These are phyloP conservation scores for Coniochaeta prunicola DNA, from an alignment of 2,329 filamentous ascomycete genomes.

Conservation along the genomic window DNA sequence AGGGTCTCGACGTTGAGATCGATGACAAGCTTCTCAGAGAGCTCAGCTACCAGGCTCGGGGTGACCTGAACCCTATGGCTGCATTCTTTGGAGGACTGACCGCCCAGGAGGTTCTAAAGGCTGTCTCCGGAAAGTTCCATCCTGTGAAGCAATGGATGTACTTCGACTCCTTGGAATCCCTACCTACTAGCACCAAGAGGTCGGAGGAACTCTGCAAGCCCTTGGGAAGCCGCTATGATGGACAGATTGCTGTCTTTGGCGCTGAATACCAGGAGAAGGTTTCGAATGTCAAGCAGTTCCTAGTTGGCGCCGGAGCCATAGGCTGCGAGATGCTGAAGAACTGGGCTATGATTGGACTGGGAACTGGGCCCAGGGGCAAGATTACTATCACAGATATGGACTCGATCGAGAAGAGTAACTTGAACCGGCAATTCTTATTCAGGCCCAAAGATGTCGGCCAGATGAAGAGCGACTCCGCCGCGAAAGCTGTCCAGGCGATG, in stretches of 20 bases:
- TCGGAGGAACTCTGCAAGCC: constrained; percentile 87
- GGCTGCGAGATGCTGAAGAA: constrained; percentile 99
- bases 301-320: constrained; percentile 94
- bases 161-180: constrained; percentile 94
- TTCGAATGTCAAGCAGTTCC: constrained; percentile 81
- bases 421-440: constrained; percentile 97
- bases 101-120: constrained; percentile 93
- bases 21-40: constrained; percentile 91
- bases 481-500: constrained; percentile 85
- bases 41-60: constrained; percentile 86
- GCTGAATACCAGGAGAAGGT: constrained; percentile 92
- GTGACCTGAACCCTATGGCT: constrained; percentile 86
- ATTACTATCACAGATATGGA: constrained; percentile 97
- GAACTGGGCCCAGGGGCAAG: constrained; percentile 77
- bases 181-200: constrained; percentile 67
- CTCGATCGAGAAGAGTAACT: constrained; percentile 96
- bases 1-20: constrained; percentile 74
- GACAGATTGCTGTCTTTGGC: constrained; percentile 94
- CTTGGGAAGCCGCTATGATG: constrained; percentile 80
- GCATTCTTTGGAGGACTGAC: constrained; percentile 91
- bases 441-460: constrained; percentile 86
- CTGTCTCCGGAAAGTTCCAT: constrained; percentile 94
- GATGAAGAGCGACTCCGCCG: constrained; percentile 93
- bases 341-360: constrained; percentile 97
- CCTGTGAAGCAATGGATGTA: constrained; percentile 96